phyloP scores from a whole-genome alignment of 495 filamentous ascomycete genomes.

The Annulohypoxylon stygium region DNA sequence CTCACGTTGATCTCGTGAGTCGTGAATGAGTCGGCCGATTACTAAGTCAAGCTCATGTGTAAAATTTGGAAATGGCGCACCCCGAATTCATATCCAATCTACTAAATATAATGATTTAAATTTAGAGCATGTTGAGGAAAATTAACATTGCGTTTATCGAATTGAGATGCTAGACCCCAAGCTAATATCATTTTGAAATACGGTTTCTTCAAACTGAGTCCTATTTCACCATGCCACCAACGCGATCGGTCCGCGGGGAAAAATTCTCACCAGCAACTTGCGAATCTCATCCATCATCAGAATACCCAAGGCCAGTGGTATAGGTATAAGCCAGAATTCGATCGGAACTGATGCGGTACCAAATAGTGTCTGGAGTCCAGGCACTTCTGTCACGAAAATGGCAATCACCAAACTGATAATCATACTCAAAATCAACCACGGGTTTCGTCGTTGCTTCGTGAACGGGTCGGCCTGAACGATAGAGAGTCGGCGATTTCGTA shows the following conservation, averaged over 20 bases:
- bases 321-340: background rate
- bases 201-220: background rate
- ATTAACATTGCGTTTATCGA: no score
- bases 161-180: no score
- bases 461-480: constrained; percentile 7
- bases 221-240: background rate
- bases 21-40: no score
- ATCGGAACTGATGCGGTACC: constrained; percentile 4
- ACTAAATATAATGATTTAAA: no score
- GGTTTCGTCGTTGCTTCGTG: constrained; percentile 1
- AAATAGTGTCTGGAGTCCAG: background rate
- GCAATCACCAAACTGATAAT: background rate
- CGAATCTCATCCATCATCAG: constrained; percentile 3
- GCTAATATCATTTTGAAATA: background rate
- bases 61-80: no score
- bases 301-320: constrained; percentile 2
- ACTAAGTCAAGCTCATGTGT: no score
- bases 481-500: background rate
- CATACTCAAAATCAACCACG: constrained; percentile 4
- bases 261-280: background rate
- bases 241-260: background rate
- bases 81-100: no score
- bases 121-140: no score
- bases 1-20: no score
- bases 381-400: background rate